Base-by-base conservation (phyloP, 2,329 filamentous ascomycete genomes). In the Hymenoscyphus scutula region DNA sequence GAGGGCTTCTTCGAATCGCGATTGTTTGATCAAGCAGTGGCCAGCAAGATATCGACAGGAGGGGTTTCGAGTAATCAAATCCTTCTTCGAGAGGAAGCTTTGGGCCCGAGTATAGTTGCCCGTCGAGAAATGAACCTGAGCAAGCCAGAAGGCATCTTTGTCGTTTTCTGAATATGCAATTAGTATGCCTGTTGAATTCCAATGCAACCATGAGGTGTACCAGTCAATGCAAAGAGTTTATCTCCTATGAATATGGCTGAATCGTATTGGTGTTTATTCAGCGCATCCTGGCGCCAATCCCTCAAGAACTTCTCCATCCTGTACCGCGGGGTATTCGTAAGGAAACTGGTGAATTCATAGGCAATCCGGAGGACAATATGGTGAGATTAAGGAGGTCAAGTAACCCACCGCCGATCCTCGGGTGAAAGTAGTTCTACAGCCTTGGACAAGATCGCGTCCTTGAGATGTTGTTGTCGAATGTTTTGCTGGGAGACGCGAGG, bases 191-290 rank as follows among this genome's bases (percentile, higher is more conserved):
- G 8, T 23, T 51, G 6, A 23, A 23, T 30, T 53, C 59, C 23
- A 62, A 41, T 60, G 56, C 56, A 19, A n/a, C 32, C 45, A 77
- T 86, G 69, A 10, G 2, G 1, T 23, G 25, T 77, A 97, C 94
- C 91, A 41, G 94, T 98, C 73, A 99, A 81, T 62, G 95, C 95
- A 62, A 98, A 83, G 70, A 99, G 83, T 80, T 99, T 99, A 82
- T 99, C 95, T 67, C 92, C 95, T 68, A 98, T 92, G 75, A 96
- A 98, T 71, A 98, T 94, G 73, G 95, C 95, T 37, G 94, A 91
- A 68, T 98, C 94, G 76, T 97, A 93, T 76, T 99, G 95, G 68
- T 95, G 92, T 77, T 96, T 95, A 78, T 96, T 94, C 73, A 97
- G 82, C 74, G 94, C 93, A 80, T 97, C 92, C 78, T 97, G 91